phyloP scores from a whole-genome alignment of 139 green algal species.

The Choricystis sp. region DNA sequence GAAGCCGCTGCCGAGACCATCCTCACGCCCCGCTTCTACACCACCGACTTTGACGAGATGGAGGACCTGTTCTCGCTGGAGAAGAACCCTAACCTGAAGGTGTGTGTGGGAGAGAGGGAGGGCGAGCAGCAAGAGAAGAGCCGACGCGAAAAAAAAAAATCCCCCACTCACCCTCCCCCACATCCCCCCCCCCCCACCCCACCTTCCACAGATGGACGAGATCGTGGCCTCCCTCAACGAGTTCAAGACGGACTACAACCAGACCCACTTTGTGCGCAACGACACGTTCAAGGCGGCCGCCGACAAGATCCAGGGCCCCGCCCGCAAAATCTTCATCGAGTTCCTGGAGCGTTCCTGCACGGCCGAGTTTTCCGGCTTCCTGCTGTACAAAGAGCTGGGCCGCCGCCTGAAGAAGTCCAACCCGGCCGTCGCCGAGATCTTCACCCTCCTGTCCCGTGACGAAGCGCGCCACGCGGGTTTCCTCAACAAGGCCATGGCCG shows the following conservation, averaged over 20 bases:
- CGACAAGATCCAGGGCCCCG: conserved; percentile 65
- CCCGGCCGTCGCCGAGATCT: conserved; percentile 83
- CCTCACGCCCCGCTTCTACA: conserved; percentile 97
- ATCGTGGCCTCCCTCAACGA: conserved; percentile 73
- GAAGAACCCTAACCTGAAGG: conserved; percentile 85
- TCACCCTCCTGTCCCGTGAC: conserved; percentile 96
- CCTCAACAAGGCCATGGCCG: conserved; percentile 92
- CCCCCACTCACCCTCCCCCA: no score
- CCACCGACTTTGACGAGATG: conserved; percentile 99
- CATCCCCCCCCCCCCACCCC: not conserved
- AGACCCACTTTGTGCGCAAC: conserved; percentile 93
- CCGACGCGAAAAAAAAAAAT: no score
- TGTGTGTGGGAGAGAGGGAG: conserved; percentile 39
- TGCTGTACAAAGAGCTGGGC: conserved; percentile 99
- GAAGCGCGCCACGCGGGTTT: conserved; percentile 97
- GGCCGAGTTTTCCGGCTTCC: conserved; percentile 96
- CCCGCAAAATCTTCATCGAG: conserved; percentile 96
- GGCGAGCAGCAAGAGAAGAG: no score
- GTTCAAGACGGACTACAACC: conserved; percentile 96
- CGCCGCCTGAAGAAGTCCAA: conserved; percentile 87
- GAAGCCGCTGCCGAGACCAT: conserved; percentile 63
- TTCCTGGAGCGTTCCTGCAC: conserved; percentile 99
- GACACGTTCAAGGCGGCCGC: conserved; percentile 85
- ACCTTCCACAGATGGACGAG: conserved; percentile 63
- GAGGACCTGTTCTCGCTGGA: conserved; percentile 86